Evolutionary conservation across 1,139 yeast species (phyloP), one percentile per base, ranked within the genome.

Genomic region (Sugiyamaella novakii): DNA sequence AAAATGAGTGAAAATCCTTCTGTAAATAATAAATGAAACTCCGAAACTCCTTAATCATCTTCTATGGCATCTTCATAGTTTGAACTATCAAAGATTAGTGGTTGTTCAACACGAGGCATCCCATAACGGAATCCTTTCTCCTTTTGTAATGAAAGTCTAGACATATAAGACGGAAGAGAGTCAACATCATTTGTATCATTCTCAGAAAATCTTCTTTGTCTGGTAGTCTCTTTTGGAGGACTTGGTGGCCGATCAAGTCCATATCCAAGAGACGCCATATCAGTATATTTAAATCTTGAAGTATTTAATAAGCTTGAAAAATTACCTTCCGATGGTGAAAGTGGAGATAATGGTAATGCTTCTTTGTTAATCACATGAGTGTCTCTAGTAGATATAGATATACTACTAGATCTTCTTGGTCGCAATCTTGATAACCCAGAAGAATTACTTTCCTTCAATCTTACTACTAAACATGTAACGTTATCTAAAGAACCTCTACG

Each of bases 401-500:
- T n/a, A 22, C 43, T 39, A 21, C 19, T n/a, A 11, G 43, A 19
- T 22, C 43, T 34, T n/a, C 33, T 29, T 17, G 15, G 43, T 12
- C 15, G 27, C 5, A 27, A 15, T 18, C 31, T 5, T 10, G 43
- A 29, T 19, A 41, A 6, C 5, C 27, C 21, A 27, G 19, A 19
- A 11, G 33, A 28, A 4, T 3, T 18, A 12, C 21, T 7, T n/a
- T 24, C 27, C 28, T 31, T 46, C 33, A 61, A 41, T 35, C 76
- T 68, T 2, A 83, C 79, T 17, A 88, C 86, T 88, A 87, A 83
- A 18, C 85, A 91, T 0, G 96, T 87, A 27, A 88, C 81, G 65
- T 88, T 88, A 66, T 88, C 96, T 1, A 87, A 81, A 1, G 94
- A 84, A n/a, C 82, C 78, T 53, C 77, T 73, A 49, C 79, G 79